phyloP scores from a whole-genome alignment of 768 basidiomycete genomes.

The Sporobolomyces phaffii region DNA sequence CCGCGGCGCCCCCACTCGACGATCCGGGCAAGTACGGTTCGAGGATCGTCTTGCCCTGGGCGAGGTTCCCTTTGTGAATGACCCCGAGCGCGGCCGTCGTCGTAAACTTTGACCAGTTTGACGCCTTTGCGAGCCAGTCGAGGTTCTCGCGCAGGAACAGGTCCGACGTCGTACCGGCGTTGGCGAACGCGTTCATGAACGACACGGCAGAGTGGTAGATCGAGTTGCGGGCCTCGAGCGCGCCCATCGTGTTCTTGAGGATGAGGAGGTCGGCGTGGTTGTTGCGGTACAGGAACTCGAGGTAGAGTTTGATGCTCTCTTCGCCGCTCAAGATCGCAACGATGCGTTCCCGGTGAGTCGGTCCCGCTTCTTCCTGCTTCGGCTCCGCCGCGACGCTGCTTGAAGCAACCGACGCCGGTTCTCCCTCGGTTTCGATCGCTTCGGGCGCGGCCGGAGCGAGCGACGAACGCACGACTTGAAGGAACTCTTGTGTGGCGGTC shows the following conservation, averaged over 20 bases:
- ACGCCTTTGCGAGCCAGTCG: constrained; percentile 89
- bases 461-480: constrained; percentile 57
- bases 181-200: constrained; percentile 94
- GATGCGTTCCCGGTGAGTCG: constrained; percentile 24
- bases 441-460: constrained; percentile 3
- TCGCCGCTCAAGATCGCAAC: constrained; percentile 71
- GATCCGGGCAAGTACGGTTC: constrained; percentile 78
- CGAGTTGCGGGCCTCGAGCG: constrained; percentile 84
- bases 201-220: constrained; percentile 96
- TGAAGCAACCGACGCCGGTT: too few species aligned
- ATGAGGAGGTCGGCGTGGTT: constrained; percentile 88
- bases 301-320: constrained; percentile 83
- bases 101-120: constrained; percentile 98
- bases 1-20: constrained; percentile 50
- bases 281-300: constrained; percentile 90
- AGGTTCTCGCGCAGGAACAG: constrained; percentile 88
- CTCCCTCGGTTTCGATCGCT: constrained; percentile 46
- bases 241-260: constrained; percentile 87
- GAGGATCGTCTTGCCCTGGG: constrained; percentile 84
- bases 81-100: constrained; percentile 95
- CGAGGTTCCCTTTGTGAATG: constrained; percentile 93
- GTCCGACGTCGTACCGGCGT: constrained; percentile 96
- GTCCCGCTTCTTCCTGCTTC: constrained; percentile 7
- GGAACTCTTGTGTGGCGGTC: constrained; percentile 86
- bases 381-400: neutral